Conservation (phyloP, 768 basidiomycete species). For the Suillus lakei region DNA sequence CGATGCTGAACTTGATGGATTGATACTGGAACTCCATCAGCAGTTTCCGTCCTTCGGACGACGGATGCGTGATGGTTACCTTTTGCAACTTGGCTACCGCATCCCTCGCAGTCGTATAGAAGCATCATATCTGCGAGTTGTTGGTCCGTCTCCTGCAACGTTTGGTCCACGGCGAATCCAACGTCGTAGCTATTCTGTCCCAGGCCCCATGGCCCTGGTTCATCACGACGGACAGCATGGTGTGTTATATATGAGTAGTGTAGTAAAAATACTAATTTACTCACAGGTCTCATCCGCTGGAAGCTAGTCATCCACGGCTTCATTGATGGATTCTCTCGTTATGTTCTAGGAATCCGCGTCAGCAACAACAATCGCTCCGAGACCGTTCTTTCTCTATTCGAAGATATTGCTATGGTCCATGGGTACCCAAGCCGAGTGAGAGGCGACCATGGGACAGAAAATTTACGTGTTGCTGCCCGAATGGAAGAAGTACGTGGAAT, state of each 20-base stretch:
- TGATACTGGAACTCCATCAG: neutral
- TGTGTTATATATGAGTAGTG: neutral
- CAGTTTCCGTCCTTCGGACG: neutral
- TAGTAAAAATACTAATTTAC: constrained; percentile 11
- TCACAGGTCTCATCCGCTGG: constrained; percentile 33
- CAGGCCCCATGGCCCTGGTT: neutral
- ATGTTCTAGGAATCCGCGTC: constrained; percentile 36
- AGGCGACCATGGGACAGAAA: constrained; percentile 30
- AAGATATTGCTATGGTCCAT: constrained; percentile 20
- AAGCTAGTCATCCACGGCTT: constrained; percentile 32
- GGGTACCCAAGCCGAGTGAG: constrained; percentile 36
- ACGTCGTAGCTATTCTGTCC: neutral
- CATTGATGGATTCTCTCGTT: constrained; percentile 31
- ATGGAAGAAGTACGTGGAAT: constrained; percentile 22
- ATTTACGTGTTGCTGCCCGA: constrained; percentile 30
- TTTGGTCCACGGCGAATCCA: neutral
- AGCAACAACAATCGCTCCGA: constrained; percentile 40
- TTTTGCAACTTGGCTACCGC: neutral
- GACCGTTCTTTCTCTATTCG: constrained; percentile 20
- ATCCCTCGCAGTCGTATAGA: neutral
- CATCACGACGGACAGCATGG: constrained; percentile 6
- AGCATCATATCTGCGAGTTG: neutral
- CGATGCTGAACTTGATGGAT: neutral
- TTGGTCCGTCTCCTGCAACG: neutral
- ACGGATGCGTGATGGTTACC: neutral